Conservation (phyloP, 164 flowering plant species). For the Vitis labrusca region DNA sequence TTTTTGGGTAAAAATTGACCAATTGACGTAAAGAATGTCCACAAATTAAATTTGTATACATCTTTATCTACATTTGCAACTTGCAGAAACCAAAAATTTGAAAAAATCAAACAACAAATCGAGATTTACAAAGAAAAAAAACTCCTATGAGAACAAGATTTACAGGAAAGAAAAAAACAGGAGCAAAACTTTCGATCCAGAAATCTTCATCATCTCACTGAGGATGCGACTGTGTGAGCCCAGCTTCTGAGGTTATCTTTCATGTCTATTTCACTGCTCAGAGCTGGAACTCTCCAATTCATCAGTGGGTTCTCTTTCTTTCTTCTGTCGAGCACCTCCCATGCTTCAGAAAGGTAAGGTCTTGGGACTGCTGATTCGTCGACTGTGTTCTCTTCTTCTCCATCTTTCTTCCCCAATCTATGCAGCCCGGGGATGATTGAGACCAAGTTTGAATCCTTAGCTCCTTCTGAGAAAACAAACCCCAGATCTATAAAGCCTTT, state of each 20-base stretch:
- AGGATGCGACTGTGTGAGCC: constrained; percentile 79
- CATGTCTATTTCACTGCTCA: constrained; percentile 44
- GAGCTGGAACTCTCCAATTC: constrained; percentile 54
- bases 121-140: not conserved
- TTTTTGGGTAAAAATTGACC: not conserved
- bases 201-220: constrained; percentile 41
- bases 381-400: not conserved
- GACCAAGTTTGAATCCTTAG: constrained; percentile 50
- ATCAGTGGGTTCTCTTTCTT: constrained; percentile 28
- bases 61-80: no score
- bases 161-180: not conserved
- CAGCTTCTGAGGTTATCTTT: constrained; percentile 63
- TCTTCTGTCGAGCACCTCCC: constrained; percentile 37
- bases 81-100: not conserved
- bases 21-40: not conserved
- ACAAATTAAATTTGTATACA: no score
- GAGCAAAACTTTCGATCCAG: not conserved
- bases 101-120: not conserved
- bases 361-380: constrained; percentile 32
- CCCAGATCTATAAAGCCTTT: constrained; percentile 91
- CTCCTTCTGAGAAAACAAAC: constrained; percentile 70
- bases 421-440: constrained; percentile 75
- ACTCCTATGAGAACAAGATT: not conserved
- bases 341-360: constrained; percentile 84
- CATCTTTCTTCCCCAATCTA: constrained; percentile 37